phyloP scores from a whole-genome alignment of 2,329 filamentous ascomycete genomes.

The Elsinoe fawcettii region DNA sequence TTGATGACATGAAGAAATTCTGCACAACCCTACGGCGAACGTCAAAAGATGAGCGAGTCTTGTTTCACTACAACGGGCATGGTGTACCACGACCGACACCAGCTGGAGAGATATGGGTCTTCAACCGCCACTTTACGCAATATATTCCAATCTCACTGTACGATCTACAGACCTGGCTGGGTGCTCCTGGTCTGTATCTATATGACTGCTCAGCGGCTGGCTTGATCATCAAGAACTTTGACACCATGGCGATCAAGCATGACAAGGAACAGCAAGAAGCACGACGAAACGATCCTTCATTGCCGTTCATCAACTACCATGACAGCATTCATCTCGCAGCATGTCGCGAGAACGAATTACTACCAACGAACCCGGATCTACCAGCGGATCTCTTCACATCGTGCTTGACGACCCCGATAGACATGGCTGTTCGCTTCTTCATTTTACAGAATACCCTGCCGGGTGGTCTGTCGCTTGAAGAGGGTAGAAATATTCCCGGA shows the following conservation, averaged over 20 bases:
- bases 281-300: slow-evolving; percentile 59
- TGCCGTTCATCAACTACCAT: slow-evolving; percentile 53
- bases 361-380: slow-evolving; percentile 87
- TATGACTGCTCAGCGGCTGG: slow-evolving; percentile 97
- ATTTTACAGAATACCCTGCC: slow-evolving; percentile 77
- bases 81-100: slow-evolving; percentile 92
- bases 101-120: slow-evolving; percentile 98
- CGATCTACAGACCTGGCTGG: slow-evolving; percentile 91
- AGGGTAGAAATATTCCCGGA: slow-evolving; percentile 83
- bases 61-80: slow-evolving; percentile 99
- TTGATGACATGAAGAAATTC: slow-evolving; percentile 96
- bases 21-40: slow-evolving; percentile 83
- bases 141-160: slow-evolving; percentile 96
- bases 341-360: slow-evolving; percentile 80
- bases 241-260: slow-evolving; percentile 90
- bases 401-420: slow-evolving; percentile 92
- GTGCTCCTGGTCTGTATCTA: slow-evolving; percentile 90
- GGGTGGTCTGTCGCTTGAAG: slow-evolving; percentile 61
- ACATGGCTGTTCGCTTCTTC: slow-evolving; percentile 95
- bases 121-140: slow-evolving; percentile 97
- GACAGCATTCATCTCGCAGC: slow-evolving; percentile 90
- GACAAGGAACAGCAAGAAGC: slow-evolving; percentile 78
- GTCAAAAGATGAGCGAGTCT: slow-evolving; percentile 87
- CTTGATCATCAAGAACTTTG: slow-evolving; percentile 91
- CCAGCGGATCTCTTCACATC: slow-evolving; percentile 94